Base-by-base conservation (phyloP, 2,329 filamentous ascomycete genomes). In the Exophiala xenobiotica region DNA sequence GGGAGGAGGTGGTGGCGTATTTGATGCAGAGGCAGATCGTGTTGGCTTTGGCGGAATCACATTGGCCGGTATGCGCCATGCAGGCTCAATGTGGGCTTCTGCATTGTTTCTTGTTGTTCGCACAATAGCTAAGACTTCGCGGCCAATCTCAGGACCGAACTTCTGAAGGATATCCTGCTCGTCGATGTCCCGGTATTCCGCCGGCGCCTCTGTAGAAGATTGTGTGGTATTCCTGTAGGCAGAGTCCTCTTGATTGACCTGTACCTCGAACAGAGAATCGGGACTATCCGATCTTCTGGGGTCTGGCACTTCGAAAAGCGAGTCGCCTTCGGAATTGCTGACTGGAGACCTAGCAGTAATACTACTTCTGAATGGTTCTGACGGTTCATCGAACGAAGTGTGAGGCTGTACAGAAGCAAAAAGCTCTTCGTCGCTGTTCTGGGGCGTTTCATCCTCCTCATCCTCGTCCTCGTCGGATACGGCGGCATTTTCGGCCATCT, bases 81-180 rank as follows among this genome's bases (percentile, higher is more conserved):
- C 61, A 29, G 59, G 55, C 42, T 63, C 61, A 29, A 63, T 57
- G 37, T 60, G 56, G 39, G 52, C 54, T 52, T 63, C 59, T 43
- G 53, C 53, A 19, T 31, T 51, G 22, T 52, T 54, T 27, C 50
- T 54, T 8, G 47, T 45, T 48, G 46, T 46, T 37, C 48, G 46
- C 14, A 60, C 39, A 23, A 60, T 48, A 12, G 43, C 43, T 23
- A 63, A 29, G 8, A 61, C 54, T 33, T 58, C 52, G 16, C 43
- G 35, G 22, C 59, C 59, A 16, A 58, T 47, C 19, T 55, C 11
- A 4, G 44, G 49, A 11, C 59, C 55, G 39, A 57, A 59, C 33
- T 51, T 52, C 16, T 43, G 40, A 11, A 58, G 35, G 3, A 57
- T 55, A 9, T 33, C 31, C n/a, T 18, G 26, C 6, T 57, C 49